Evolutionary conservation across 1,284 basidiomycete genomes (phyloP).

Genomic region (Omphalotus olearius): DNA sequence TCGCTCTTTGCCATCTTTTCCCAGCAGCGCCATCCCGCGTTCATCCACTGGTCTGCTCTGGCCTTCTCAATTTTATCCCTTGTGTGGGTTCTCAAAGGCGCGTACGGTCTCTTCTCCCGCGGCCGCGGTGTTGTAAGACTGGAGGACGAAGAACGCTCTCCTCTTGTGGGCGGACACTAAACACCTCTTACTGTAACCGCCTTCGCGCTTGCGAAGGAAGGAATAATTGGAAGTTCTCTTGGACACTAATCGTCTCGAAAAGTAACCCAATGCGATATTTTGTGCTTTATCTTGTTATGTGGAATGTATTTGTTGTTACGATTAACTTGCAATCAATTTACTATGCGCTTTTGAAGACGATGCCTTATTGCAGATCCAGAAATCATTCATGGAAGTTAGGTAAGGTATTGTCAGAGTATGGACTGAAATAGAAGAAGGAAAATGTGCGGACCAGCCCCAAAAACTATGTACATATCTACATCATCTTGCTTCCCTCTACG

Average conservation of each 20-base stretch:
- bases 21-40: slow-evolving; percentile 56
- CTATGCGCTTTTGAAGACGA: no score
- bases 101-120: slow-evolving; percentile 45
- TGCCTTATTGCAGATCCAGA: no score
- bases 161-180: slow-evolving; percentile 47
- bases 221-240: no score
- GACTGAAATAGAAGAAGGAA: not conserved
- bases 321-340: not conserved
- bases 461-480: no score
- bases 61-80: slow-evolving; percentile 84
- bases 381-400: no score
- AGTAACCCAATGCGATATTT: no score
- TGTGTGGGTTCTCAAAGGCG: slow-evolving; percentile 78
- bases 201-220: no score
- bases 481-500: no score
- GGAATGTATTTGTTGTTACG: not conserved
- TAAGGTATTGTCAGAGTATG: no score
- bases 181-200: no score
- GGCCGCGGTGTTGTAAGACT: slow-evolving; percentile 49
- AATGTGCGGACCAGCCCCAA: no score
- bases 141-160: slow-evolving; percentile 83
- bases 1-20: slow-evolving; percentile 82
- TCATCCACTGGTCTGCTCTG: slow-evolving; percentile 88
- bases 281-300: not conserved
- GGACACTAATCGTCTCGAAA: no score